Percentiles rank a stretch among this genome's conserved stretches.
Evolutionary conservation across 2,329 filamentous ascomycete genomes (phyloP).

Genomic region (Fusarium torreyae): DNA sequence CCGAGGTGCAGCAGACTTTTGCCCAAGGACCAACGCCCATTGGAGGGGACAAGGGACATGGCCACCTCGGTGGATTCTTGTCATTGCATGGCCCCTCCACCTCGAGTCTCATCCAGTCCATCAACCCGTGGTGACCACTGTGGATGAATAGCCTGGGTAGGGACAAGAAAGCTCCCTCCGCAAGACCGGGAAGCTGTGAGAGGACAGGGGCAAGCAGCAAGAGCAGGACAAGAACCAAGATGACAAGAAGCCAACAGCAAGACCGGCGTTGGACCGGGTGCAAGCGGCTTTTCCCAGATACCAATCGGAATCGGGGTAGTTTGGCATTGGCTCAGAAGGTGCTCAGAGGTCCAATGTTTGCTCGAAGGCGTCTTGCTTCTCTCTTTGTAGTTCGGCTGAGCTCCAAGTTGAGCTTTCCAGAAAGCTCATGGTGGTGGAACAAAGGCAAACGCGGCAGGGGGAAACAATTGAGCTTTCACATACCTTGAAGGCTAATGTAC

Average conservation of each 20-base stretch:
- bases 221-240: conserved; percentile 22
- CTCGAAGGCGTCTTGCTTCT: conserved; percentile 29
- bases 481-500: conserved; percentile 48
- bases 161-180: conserved; percentile 42
- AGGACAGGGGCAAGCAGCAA: conserved; percentile 28
- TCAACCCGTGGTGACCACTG: conserved; percentile 40
- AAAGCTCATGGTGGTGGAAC: conserved; percentile 34
- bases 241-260: conserved; percentile 25
- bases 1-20: conserved; percentile 50
- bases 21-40: conserved; percentile 46
- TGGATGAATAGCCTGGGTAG: conserved; percentile 15
- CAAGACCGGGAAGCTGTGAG: conserved; percentile 34
- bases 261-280: conserved; percentile 35
- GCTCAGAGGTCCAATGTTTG: conserved; percentile 30
- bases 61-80: conserved; percentile 47
- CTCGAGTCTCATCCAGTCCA: conserved; percentile 47
- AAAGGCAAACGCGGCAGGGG: conserved; percentile 27
- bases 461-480: conserved; percentile 37
- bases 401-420: conserved; percentile 20
- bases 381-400: conserved; percentile 16
- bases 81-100: conserved; percentile 48
- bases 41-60: conserved; percentile 46
- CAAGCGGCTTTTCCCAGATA: conserved; percentile 32
- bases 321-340: conserved; percentile 15
- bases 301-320: conserved; percentile 41